Conservation (phyloP, 2,329 filamentous ascomycete species). For the Hypoxylon sp. region DNA sequence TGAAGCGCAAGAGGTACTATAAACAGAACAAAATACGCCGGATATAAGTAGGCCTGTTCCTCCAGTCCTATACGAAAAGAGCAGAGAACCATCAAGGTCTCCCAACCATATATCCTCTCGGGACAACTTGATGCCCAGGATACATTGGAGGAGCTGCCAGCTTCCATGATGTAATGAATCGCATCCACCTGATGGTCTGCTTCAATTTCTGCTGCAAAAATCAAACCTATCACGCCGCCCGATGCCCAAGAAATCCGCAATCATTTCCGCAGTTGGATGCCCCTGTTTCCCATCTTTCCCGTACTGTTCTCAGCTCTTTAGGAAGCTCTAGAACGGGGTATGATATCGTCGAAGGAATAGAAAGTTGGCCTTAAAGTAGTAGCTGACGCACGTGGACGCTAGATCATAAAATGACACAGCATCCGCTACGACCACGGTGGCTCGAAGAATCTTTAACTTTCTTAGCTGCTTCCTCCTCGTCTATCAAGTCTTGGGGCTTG, state of each 20-base stretch:
- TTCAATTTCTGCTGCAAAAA: constrained; percentile 29
- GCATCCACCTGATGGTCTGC: constrained; percentile 21
- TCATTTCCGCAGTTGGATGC: constrained; percentile 31
- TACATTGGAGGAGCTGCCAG: constrained; percentile 16
- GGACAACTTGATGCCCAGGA: constrained; percentile 15
- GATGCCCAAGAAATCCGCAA: constrained; percentile 33
- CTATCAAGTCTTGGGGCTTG: constrained; percentile 76
- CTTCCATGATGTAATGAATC: constrained; percentile 16
- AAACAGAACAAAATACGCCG: constrained; percentile 31
- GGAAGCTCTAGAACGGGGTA: constrained; percentile 27
- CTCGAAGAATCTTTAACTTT: constrained; percentile 57
- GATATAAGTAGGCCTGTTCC: constrained; percentile 14
- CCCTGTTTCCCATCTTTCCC: constrained; percentile 27
- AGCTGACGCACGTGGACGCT: neutral
- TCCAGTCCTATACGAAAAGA: constrained; percentile 23
- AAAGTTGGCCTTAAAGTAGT: constrained; percentile 14
- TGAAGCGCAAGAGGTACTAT: constrained; percentile 27
- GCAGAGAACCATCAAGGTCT: constrained; percentile 15
- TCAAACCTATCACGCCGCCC: constrained; percentile 32
- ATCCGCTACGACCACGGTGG: constrained; percentile 43
- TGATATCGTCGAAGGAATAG: constrained; percentile 26
- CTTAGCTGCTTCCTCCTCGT: constrained; percentile 73
- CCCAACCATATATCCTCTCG: constrained; percentile 7
- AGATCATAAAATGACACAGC: constrained; percentile 48
- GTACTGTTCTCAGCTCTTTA: constrained; percentile 10